phyloP scores from a whole-genome alignment of 371 early-diverging fungal species.

The Mortierella sp. region DNA sequence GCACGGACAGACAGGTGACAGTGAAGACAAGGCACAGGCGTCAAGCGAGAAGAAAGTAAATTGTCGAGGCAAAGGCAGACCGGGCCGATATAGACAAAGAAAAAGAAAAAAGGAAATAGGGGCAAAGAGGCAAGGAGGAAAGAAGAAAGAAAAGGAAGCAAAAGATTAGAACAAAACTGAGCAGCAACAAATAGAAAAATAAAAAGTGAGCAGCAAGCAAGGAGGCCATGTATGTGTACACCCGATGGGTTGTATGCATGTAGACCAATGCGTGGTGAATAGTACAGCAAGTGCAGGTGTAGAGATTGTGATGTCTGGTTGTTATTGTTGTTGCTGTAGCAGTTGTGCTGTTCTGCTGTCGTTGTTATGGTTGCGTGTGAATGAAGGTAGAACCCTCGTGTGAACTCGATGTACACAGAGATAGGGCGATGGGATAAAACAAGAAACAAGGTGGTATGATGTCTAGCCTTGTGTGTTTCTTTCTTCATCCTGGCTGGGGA shows the following conservation, averaged over 20 bases:
- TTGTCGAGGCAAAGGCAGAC: not conserved
- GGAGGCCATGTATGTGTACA: not conserved
- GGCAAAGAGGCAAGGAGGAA: too few species aligned
- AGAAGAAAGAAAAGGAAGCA: not conserved
- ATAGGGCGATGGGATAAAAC: not conserved
- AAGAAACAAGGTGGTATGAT: not conserved
- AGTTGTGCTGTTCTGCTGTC: too few species aligned
- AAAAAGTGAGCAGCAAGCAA: not conserved
- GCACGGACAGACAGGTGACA: not conserved
- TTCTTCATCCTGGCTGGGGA: too few species aligned
- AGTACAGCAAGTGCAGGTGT: too few species aligned
- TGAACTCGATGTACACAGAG: not conserved
- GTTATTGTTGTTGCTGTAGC: not conserved
- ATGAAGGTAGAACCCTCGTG: conserved; percentile 4
- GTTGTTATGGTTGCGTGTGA: not conserved
- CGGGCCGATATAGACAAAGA: not conserved
- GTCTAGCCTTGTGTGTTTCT: not conserved
- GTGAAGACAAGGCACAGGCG: not conserved
- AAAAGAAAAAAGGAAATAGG: not conserved
- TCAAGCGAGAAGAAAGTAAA: not conserved
- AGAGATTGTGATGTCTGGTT: too few species aligned
- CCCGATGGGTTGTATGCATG: not conserved
- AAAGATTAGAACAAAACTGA: not conserved
- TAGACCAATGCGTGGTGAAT: not conserved
- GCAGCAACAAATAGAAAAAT: not conserved